phyloP scores from a whole-genome alignment of 768 basidiomycete genomes.

The Suillus tomentosus region DNA sequence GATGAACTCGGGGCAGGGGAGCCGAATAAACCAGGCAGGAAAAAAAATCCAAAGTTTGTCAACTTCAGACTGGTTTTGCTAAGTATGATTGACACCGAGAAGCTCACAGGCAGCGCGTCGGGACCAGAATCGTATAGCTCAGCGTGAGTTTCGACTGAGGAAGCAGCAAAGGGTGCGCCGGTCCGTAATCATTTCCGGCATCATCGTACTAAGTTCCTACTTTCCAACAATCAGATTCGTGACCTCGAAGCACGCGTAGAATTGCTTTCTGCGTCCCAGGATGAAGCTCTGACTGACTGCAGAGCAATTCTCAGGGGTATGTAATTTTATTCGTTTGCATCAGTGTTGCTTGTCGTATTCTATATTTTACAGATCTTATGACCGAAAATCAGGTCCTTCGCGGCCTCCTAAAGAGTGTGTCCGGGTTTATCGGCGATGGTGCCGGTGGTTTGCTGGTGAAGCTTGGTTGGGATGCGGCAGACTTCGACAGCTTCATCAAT shows the following conservation, averaged over 20 bases:
- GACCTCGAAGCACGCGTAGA: slow-evolving; percentile 96
- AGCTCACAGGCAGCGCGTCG: slow-evolving; percentile 88
- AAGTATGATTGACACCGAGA: slow-evolving; percentile 10
- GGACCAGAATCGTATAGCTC: slow-evolving; percentile 91
- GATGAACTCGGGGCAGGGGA: slow-evolving; percentile 21
- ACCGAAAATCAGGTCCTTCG: slow-evolving; percentile 86
- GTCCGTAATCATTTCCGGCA: slow-evolving; percentile 1
- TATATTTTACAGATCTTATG: slow-evolving; percentile 67
- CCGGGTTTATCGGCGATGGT: slow-evolving; percentile 86
- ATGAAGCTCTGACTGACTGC: slow-evolving; percentile 84
- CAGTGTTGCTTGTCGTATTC: slow-evolving; percentile 8
- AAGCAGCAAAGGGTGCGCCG: slow-evolving; percentile 80
- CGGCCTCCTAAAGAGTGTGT: slow-evolving; percentile 71
- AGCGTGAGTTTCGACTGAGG: slow-evolving; percentile 87
- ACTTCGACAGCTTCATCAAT: slow-evolving; percentile 82
- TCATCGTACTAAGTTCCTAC: slow-evolving; percentile 12
- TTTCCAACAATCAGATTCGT: slow-evolving; percentile 62
- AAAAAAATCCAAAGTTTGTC: slow-evolving; percentile 87
- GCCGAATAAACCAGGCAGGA: slow-evolving; percentile 58
- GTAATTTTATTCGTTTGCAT: slow-evolving; percentile 16
- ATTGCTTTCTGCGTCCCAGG: slow-evolving; percentile 88
- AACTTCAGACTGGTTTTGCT: slow-evolving; percentile 13
- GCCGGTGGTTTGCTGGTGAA: slow-evolving; percentile 75
- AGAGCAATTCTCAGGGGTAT: slow-evolving; percentile 77
- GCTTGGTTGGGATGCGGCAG: slow-evolving; percentile 74